These are phyloP conservation scores for Penicillium sp. DNA, from an alignment of 2,329 filamentous ascomycete species.

Conservation along the genomic window DNA sequence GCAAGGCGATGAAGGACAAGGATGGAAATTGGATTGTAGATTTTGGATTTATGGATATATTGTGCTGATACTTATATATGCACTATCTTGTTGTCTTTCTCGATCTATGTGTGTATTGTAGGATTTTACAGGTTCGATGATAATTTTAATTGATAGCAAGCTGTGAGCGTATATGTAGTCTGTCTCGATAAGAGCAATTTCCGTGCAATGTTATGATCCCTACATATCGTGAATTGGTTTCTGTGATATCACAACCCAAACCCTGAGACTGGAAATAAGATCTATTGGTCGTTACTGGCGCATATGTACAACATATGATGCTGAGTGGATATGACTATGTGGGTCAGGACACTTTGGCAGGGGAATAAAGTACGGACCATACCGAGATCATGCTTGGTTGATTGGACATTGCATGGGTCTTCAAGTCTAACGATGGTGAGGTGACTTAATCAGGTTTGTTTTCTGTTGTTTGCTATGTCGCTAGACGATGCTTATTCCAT, in stretches of 20 bases:
- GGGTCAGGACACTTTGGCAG: not conserved
- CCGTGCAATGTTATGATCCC: not conserved
- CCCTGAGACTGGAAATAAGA: not conserved
- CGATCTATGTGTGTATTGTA: not conserved
- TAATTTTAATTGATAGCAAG: not conserved
- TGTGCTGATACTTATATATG: not conserved
- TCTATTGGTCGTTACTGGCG: not conserved
- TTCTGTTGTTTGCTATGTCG: not conserved
- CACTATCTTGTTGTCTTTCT: not conserved
- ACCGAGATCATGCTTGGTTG: not conserved
- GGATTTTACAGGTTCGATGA: not conserved
- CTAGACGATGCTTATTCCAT: not conserved
- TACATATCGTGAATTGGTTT: not conserved
- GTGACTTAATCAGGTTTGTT: not conserved
- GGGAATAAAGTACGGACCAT: not conserved
- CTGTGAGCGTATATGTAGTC: not conserved
- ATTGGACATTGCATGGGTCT: not conserved
- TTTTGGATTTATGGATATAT: conserved; percentile 10
- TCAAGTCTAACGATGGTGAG: not conserved
- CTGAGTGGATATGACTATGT: not conserved
- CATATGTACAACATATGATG: not conserved
- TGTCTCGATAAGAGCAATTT: not conserved
- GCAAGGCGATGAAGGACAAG: not conserved
- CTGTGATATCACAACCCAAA: too few relatives aligned
- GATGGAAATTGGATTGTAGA: conserved; percentile 9